Evolutionary conservation across 139 green algal species (phyloP).

Genomic region (Pycnococcus provasolii): DNA sequence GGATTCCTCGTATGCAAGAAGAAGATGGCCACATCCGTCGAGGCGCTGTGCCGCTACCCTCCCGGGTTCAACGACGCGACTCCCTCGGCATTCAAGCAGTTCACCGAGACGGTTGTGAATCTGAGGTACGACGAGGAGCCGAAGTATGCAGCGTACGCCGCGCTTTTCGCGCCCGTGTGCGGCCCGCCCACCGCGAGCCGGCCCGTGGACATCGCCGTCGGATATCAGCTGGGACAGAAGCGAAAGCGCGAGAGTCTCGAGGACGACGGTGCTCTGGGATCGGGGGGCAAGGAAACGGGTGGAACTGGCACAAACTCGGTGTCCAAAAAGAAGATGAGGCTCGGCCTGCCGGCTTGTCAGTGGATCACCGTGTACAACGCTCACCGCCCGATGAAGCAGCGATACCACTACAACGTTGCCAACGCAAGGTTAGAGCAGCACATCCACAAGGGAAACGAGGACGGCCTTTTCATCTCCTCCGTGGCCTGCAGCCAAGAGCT

Average conservation of each 20-base stretch:
- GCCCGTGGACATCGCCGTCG: slow-evolving; percentile 69
- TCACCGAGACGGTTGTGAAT: slow-evolving; percentile 91
- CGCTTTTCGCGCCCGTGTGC: slow-evolving; percentile 88
- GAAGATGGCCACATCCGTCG: slow-evolving; percentile 94
- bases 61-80: slow-evolving; percentile 22
- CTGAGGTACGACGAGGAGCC: slow-evolving; percentile 97
- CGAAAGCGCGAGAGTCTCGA: slow-evolving; percentile 52
- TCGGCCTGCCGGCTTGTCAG: slow-evolving; percentile 91
- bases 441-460: slow-evolving; percentile 94
- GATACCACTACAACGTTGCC: slow-evolving; percentile 99
- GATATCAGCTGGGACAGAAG: slow-evolving; percentile 84
- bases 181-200: slow-evolving; percentile 49
- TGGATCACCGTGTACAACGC: slow-evolving; percentile 99
- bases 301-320: slow-evolving; percentile 12
- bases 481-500: slow-evolving; percentile 94
- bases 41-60: slow-evolving; percentile 88
- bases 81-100: slow-evolving; percentile 81
- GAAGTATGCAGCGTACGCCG: slow-evolving; percentile 68
- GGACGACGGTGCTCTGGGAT: slow-evolving; percentile 30
- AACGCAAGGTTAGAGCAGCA: slow-evolving; percentile 87
- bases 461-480: slow-evolving; percentile 88
- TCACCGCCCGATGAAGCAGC: slow-evolving; percentile 96
- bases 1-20: slow-evolving; percentile 99
- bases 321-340: slow-evolving; percentile 87
- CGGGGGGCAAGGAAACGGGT: slow-evolving; percentile 39